phyloP scores from a whole-genome alignment of 768 basidiomycete genomes.

The Megacollybia marginata region DNA sequence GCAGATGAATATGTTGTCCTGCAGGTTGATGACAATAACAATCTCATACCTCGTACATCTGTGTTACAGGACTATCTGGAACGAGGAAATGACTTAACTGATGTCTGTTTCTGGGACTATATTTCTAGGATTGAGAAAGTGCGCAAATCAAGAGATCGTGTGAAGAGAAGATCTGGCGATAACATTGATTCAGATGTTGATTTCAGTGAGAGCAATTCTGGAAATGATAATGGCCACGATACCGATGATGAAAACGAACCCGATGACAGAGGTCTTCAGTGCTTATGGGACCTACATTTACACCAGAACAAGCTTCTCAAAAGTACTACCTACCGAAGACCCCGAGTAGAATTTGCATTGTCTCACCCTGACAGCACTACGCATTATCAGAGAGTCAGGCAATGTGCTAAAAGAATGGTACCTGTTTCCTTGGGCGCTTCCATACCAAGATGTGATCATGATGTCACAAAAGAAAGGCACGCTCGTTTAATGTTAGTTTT shows the following conservation, averaged over 20 bases:
- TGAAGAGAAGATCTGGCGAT: not conserved
- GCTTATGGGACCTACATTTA: not conserved
- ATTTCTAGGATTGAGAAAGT: not conserved
- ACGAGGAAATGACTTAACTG: not conserved
- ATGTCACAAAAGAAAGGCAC: slow-evolving; percentile 12
- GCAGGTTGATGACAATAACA: not conserved
- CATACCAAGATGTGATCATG: slow-evolving; percentile 22
- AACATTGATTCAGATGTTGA: slow-evolving; percentile 5
- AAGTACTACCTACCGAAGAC: not conserved
- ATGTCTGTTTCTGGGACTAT: slow-evolving; percentile 2
- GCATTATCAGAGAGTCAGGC: slow-evolving; percentile 10
- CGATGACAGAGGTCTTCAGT: not conserved
- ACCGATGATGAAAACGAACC: not conserved
- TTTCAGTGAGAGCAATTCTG: not conserved
- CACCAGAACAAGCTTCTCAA: not conserved
- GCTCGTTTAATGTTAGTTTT: slow-evolving; percentile 19
- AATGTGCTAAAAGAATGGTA: slow-evolving; percentile 7
- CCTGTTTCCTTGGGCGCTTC: slow-evolving; percentile 26
- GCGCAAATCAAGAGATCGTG: not conserved
- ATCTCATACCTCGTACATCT: not conserved
- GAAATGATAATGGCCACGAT: not conserved
- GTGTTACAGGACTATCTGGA: not conserved
- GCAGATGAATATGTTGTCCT: not conserved
- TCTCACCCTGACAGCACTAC: slow-evolving; percentile 14
- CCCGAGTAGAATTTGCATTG: not conserved